Evolutionary conservation across 345 rosid species (phyloP).

Genomic region (Mallotus nudiflorus): DNA sequence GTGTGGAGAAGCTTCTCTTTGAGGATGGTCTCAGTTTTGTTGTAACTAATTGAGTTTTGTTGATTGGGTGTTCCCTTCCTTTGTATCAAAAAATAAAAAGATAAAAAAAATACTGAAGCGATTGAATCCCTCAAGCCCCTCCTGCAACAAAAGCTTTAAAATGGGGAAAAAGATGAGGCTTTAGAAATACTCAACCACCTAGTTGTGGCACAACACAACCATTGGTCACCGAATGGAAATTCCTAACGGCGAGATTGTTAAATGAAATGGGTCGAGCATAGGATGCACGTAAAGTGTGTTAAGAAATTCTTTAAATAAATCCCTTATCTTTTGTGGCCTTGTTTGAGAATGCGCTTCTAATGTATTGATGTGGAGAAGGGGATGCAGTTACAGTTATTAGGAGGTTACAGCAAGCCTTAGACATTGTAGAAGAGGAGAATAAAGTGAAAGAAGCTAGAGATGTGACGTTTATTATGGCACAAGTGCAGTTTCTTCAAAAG

Average conservation of each 20-base stretch:
- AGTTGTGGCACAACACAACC: constrained; percentile 61
- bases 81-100: too few species aligned
- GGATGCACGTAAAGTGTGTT: constrained; percentile 75
- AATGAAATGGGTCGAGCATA: constrained; percentile 57
- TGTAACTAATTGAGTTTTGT: too few species aligned
- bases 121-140: constrained; percentile 53
- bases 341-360: constrained; percentile 82
- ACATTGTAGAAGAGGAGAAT: constrained; percentile 55
- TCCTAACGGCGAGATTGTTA: constrained; percentile 60
- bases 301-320: constrained; percentile 66
- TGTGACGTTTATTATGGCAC: constrained; percentile 85
- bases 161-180: constrained; percentile 72
- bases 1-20: too few species aligned
- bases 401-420: constrained; percentile 73
- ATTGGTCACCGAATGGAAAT: constrained; percentile 67
- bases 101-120: constrained; percentile 56
- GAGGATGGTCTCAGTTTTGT: too few species aligned
- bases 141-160: constrained; percentile 67
- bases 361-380: constrained; percentile 81
- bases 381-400: constrained; percentile 58
- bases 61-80: too few species aligned
- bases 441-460: constrained; percentile 71
- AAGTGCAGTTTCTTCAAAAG: constrained; percentile 77
- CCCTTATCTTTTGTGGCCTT: constrained; percentile 87
- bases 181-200: constrained; percentile 46